Evolutionary conservation across 805 yeast species (phyloP), one percentile per base, ranked within the genome.

Genomic region (Saturnispora bothae): DNA sequence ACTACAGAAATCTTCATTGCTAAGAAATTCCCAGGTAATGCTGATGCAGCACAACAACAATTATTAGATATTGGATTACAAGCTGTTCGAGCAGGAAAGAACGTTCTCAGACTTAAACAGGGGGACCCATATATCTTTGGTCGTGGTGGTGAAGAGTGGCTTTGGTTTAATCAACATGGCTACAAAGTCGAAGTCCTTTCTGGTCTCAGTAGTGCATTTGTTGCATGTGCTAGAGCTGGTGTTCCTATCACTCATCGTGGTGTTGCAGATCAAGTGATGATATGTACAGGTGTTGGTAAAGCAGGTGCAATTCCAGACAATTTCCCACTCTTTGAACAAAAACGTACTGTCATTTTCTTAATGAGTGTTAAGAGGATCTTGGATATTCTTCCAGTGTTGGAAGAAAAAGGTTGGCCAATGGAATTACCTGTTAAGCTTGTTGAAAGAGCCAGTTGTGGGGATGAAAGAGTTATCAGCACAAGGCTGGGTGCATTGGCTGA

Each of bases 91-190:
- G 57, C 67, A 36, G 96, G 96, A 13, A 68, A 73, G 50, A 75
- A 73, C 40, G 95, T 89, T 1, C 94, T 89, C 3, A 67, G 97
- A 42, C 68, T 89, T 48, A 89, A 89, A 57, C 97, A 89, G 60
- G 97, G 97, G 25, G 97, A 89, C 56, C 97, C 97, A 8, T 89
- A 85, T 57, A 83, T 89, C 23, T 89, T 84, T 56, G 97, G 97
- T 3, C 74, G 97, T 45, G 97, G 97, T 31, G 96, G 95, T 29
- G 97, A 89, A 60, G 97, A 89, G 52, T 83, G 58, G 54, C 50
- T 73, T 8, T 88, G 66, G 54, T 89, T 89, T 58, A 51, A 66
- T 21, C 50, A 65, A 17, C 71, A 79, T 49, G 95, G 95, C 0
- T 84, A 52, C 49, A 65, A 56, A 15, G 94, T 95, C 13, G 49